Evolutionary conservation across 75 land plant species (phyloP).

Genomic region (Azolla pinnata): DNA sequence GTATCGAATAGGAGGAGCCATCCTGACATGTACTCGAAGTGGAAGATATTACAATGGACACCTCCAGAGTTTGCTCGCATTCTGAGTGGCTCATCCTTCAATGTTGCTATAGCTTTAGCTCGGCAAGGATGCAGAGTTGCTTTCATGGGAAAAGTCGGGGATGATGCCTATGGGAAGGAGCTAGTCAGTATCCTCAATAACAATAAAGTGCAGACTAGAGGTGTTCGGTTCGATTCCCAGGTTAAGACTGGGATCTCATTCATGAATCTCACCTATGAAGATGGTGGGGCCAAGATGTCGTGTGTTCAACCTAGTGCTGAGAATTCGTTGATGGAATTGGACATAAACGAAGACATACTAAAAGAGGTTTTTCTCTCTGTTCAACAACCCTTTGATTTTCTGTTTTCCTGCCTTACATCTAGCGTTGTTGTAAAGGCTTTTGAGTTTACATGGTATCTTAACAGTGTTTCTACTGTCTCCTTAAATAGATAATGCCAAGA

Average conservation of each 20-base stretch:
- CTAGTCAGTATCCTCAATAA: constrained; percentile 53
- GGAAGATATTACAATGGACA: constrained; percentile 53
- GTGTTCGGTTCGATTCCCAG: constrained; percentile 44
- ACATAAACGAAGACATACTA: constrained; percentile 65
- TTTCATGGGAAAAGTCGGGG: constrained; percentile 81
- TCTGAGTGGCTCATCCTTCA: constrained; percentile 60
- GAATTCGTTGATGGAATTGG: constrained; percentile 44
- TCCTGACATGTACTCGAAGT: constrained; percentile 55
- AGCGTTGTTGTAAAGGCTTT: no score
- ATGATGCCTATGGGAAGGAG: constrained; percentile 58
- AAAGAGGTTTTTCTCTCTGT: constrained; percentile 74
- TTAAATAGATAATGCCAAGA: no score
- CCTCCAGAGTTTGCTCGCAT: constrained; percentile 71
- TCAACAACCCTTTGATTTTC: no score
- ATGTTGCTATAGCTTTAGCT: constrained; percentile 78
- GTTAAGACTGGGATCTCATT: constrained; percentile 46
- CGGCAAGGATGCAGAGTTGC: constrained; percentile 65
- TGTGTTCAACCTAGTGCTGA: constrained; percentile 62
- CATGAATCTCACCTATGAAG: constrained; percentile 39
- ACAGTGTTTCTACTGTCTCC: no score
- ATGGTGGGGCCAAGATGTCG: constrained; percentile 42
- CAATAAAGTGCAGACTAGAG: constrained; percentile 65
- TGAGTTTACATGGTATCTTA: no score
- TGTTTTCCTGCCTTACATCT: no score
- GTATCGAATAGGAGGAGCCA: constrained; percentile 59